These are phyloP conservation scores for Curvularia verruculosa DNA, from an alignment of 2,329 filamentous ascomycete species.

Conservation along the genomic window DNA sequence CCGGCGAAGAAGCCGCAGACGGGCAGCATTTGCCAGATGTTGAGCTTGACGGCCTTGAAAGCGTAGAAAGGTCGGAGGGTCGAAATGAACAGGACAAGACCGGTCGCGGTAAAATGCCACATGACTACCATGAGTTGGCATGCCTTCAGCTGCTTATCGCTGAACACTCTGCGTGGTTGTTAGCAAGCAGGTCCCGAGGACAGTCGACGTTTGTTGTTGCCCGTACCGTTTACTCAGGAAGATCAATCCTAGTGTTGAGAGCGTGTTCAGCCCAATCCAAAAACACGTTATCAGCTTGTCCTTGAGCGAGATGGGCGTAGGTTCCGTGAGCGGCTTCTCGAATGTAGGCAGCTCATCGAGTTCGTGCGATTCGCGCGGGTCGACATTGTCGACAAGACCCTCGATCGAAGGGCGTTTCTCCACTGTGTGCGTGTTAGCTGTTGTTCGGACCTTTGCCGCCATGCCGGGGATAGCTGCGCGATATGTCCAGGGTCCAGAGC, in stretches of 20 bases:
- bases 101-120: slow-evolving; percentile 56
- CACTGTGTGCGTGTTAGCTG: slow-evolving; percentile 36
- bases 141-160: slow-evolving; percentile 52
- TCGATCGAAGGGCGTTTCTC: slow-evolving; percentile 49
- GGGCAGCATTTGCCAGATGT: slow-evolving; percentile 53
- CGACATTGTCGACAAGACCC: slow-evolving; percentile 48
- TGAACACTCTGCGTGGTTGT: slow-evolving; percentile 50
- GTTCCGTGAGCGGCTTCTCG: slow-evolving; percentile 37
- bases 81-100: slow-evolving; percentile 52
- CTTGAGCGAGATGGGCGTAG: slow-evolving; percentile 38
- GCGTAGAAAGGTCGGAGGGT: slow-evolving; percentile 52
- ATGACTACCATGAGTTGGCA: slow-evolving; percentile 57
- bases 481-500: slow-evolving; percentile 3
- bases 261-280: slow-evolving; percentile 53
- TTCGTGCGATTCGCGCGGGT: slow-evolving; percentile 43
- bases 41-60: slow-evolving; percentile 53
- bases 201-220: neutral
- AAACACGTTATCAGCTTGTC: slow-evolving; percentile 48
- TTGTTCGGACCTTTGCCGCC: neutral
- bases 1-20: slow-evolving; percentile 56
- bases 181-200: slow-evolving; percentile 28
- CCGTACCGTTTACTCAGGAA: slow-evolving; percentile 55
- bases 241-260: slow-evolving; percentile 52
- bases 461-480: neutral
- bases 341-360: slow-evolving; percentile 45